Evolutionary conservation across 148 eudicot genomes (phyloP).

Genomic region (Rhododendron ferrugineum): DNA sequence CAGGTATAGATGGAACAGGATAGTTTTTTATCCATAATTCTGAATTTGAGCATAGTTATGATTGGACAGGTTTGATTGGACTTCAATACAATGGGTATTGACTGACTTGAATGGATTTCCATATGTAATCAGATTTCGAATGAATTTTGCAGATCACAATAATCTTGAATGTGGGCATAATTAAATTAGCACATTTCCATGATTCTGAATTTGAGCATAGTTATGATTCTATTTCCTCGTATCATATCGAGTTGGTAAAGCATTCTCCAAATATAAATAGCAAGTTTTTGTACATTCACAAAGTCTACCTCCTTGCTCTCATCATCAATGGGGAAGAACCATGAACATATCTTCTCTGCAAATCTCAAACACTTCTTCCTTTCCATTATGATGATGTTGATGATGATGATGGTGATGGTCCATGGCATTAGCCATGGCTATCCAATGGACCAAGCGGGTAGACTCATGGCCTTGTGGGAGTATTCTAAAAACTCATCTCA

Average conservation of each 20-base stretch:
- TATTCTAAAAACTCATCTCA: constrained; percentile 8
- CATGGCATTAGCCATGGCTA: constrained; percentile 10
- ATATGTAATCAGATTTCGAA: neutral
- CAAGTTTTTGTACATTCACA: neutral
- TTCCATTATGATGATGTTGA: neutral
- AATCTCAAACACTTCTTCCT: neutral
- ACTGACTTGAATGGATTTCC: neutral
- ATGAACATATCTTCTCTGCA: neutral
- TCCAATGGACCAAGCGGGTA: constrained; percentile 14
- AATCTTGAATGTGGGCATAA: neutral
- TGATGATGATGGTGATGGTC: neutral
- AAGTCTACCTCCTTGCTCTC: neutral
- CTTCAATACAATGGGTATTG: neutral
- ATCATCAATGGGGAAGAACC: constrained; percentile 19
- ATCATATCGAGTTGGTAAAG: neutral
- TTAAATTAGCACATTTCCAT: neutral
- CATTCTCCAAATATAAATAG: neutral
- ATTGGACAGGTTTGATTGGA: neutral
- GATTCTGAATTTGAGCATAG: neutral
- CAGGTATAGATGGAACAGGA: neutral
- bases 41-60: neutral
- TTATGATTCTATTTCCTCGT: neutral
- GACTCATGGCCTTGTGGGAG: constrained; percentile 14
- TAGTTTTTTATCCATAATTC: neutral
- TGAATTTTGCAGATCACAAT: neutral